Percentiles rank a stretch among this genome's conserved stretches.
Conservation (phyloP, 2,329 filamentous ascomycete genomes). For the Ceratocystis albifundus region DNA sequence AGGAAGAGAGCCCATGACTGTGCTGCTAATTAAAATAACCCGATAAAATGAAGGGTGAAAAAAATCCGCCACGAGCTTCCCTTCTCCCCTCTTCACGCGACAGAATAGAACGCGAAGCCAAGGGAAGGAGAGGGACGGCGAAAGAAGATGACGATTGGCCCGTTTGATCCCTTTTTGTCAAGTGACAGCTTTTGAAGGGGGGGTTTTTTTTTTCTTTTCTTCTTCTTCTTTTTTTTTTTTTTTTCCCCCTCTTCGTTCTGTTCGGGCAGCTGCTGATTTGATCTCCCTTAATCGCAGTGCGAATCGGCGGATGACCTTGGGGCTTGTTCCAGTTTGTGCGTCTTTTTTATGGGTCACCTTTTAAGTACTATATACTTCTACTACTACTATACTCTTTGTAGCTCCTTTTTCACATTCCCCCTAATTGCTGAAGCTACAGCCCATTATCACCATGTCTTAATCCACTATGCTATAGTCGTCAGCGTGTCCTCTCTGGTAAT, state of each 20-base stretch:
- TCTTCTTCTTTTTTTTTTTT: not conserved
- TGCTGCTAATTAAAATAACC: slow-evolving; percentile 3
- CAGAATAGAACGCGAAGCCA: not conserved
- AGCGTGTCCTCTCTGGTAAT: not conserved
- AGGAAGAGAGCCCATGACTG: not conserved
- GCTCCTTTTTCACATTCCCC: slow-evolving; percentile 10
- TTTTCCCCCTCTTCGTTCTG: not conserved
- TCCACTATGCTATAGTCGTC: not conserved
- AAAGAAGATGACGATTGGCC: not conserved
- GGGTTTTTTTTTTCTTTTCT: not conserved
- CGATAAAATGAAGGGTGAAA: slow-evolving; percentile 10
- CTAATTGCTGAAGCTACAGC: slow-evolving; percentile 1
- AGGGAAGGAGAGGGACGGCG: not conserved
- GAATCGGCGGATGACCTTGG: not conserved
- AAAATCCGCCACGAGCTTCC: not conserved
- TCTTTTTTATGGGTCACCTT: not conserved
- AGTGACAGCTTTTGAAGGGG: too few relatives aligned
- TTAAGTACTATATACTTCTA: not conserved
- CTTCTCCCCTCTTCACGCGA: not conserved
- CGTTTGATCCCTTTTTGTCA: too few relatives aligned
- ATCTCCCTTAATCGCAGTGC: not conserved
- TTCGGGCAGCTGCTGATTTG: not conserved
- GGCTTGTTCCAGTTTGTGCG: not conserved
- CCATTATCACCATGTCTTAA: slow-evolving; percentile 3
- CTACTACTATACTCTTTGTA: not conserved